Evolutionary conservation across 768 basidiomycete species (phyloP).

Genomic region (Austroboletus eburneus): DNA sequence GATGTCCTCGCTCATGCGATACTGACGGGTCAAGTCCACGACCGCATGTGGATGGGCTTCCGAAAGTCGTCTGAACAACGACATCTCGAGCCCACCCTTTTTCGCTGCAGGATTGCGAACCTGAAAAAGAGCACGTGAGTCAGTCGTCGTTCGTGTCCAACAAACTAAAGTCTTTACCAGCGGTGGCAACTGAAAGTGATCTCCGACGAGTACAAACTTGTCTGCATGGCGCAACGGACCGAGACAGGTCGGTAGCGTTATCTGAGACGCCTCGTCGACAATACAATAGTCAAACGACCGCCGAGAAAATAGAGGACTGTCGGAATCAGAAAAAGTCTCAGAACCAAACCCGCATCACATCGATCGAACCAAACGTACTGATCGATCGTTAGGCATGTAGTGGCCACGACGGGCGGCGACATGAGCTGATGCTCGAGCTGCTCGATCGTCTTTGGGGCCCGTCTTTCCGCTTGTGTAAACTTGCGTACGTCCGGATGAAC

Average conservation of each 20-base stretch:
- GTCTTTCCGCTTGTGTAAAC: constrained; percentile 60
- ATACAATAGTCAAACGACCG: constrained; percentile 95
- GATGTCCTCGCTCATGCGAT: constrained; percentile 96
- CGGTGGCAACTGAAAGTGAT: constrained; percentile 96
- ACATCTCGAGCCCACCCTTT: constrained; percentile 82
- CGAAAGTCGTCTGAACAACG: constrained; percentile 84
- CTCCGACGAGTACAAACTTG: constrained; percentile 91
- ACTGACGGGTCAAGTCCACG: constrained; percentile 82
- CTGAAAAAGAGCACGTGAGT: constrained; percentile 36
- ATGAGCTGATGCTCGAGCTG: constrained; percentile 81
- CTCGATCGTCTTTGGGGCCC: constrained; percentile 62
- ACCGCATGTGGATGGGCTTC: constrained; percentile 84
- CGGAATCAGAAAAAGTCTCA: constrained; percentile 1
- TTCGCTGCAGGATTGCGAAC: constrained; percentile 78
- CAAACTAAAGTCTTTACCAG: too few species aligned
- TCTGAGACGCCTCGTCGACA: constrained; percentile 97
- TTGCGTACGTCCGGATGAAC: constrained; percentile 77
- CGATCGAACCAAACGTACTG: constrained; percentile 56
- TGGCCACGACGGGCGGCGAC: constrained; percentile 90
- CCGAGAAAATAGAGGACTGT: constrained; percentile 77
- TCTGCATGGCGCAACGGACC: constrained; percentile 90
- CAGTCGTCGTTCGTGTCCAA: too few species aligned
- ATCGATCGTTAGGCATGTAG: constrained; percentile 90
- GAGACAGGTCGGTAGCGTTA: constrained; percentile 91
- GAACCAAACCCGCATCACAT: not conserved